Percentiles rank a stretch among this genome's conserved stretches.
Conservation (phyloP, 139 green algal species). For the Micractinium sp. region DNA sequence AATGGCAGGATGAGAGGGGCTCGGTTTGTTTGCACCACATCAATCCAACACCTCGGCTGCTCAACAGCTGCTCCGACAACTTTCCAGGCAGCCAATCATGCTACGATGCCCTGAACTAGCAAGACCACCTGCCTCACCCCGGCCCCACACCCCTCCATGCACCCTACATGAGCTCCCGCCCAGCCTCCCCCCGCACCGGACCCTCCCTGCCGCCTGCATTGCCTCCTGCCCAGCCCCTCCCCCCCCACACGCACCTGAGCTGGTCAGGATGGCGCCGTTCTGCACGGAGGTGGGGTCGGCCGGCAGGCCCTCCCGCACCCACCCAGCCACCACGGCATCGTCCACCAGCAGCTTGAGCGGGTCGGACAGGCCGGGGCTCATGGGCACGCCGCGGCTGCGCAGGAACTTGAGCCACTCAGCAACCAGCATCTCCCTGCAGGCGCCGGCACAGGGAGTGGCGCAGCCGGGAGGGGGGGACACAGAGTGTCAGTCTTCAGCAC, state of each 20-base stretch:
- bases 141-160: neutral
- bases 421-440: conserved; percentile 22
- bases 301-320: conserved; percentile 86
- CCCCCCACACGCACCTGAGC: conserved; percentile 15
- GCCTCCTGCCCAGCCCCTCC: neutral
- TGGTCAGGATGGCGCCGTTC: conserved; percentile 91
- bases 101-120: too few species aligned
- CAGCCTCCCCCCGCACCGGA: too few species aligned
- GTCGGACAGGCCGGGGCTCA: conserved; percentile 62
- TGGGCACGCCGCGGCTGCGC: conserved; percentile 21
- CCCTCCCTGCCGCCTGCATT: neutral
- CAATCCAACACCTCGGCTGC: too few species aligned
- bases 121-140: too few species aligned
- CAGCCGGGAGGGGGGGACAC: neutral
- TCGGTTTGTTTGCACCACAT: too few species aligned
- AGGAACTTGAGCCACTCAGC: conserved; percentile 29
- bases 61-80: too few species aligned
- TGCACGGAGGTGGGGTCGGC: conserved; percentile 84
- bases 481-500: too few species aligned
- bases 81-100: too few species aligned
- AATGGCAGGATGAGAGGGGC: too few species aligned
- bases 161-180: neutral
- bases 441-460: neutral
- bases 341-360: conserved; percentile 65
- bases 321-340: conserved; percentile 67